Evolutionary conservation across 257 asterid species (phyloP).

Genomic region (Voacanga thouarsii): DNA sequence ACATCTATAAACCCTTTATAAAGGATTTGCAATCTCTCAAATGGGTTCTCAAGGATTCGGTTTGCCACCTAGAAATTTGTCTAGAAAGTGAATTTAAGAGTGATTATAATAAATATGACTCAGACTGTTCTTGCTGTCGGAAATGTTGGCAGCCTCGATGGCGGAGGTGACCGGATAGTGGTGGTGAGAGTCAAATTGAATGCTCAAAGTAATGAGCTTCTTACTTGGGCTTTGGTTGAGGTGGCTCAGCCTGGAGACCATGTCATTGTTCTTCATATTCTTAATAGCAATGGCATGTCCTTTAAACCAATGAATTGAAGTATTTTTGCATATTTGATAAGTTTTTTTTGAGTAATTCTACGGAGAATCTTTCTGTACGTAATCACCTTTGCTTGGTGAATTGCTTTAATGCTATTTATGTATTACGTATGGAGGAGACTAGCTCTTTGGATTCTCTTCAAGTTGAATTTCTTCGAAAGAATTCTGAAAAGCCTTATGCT

Average conservation of each 20-base stretch:
- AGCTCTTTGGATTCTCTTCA: neutral
- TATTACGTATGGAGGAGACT: neutral
- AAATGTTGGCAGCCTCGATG: neutral
- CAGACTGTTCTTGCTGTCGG: constrained; percentile 12
- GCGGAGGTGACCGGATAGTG: no score
- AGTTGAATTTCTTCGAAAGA: neutral
- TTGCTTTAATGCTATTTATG: neutral
- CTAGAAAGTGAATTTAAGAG: neutral
- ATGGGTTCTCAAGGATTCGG: constrained; percentile 14
- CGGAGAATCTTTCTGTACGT: neutral
- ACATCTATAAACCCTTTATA: constrained; percentile 11
- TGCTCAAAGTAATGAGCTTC: constrained; percentile 66
- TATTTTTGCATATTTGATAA: neutral
- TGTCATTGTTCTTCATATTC: constrained; percentile 89
- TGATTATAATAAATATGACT: constrained; percentile 11
- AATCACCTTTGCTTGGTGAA: neutral
- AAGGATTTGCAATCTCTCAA: neutral
- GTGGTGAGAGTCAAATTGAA: constrained; percentile 89
- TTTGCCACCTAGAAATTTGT: constrained; percentile 8
- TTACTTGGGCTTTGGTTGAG: constrained; percentile 95
- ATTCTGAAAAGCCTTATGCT: neutral
- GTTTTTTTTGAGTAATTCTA: neutral
- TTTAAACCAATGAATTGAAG: neutral
- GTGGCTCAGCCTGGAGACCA: constrained; percentile 90
- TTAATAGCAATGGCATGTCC: constrained; percentile 50